Percentiles rank a stretch among this genome's conserved stretches.
Evolutionary conservation across 225 moss, liverwort and hornwort genomes (phyloP).

Genomic region (Polytrichum formosum): DNA sequence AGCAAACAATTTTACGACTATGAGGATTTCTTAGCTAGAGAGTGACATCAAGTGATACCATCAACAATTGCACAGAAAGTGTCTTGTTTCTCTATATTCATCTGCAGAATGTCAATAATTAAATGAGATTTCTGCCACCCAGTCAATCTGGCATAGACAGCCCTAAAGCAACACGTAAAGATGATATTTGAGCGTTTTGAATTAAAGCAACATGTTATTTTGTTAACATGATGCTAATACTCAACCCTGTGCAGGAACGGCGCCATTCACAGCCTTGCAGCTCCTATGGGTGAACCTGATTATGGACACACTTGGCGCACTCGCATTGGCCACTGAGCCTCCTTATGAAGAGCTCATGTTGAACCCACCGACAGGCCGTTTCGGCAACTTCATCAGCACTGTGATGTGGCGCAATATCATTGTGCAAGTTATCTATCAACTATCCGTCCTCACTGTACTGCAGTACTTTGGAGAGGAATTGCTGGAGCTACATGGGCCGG

Average conservation of each 20-base stretch:
- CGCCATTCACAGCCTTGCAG: conserved; percentile 21
- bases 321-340: conserved; percentile 25
- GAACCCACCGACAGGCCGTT: conserved; percentile 12
- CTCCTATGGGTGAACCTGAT: conserved; percentile 25
- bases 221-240: too few relatives aligned
- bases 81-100: neutral
- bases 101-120: neutral
- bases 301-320: conserved; percentile 28
- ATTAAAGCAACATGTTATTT: too few relatives aligned
- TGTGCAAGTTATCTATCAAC: conserved; percentile 19
- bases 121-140: neutral
- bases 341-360: conserved; percentile 21
- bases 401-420: conserved; percentile 22
- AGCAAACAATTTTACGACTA: too few relatives aligned
- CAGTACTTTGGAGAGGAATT: conserved; percentile 15
- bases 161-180: too few relatives aligned
- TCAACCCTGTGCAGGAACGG: conserved; percentile 8
- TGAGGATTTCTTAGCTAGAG: neutral
- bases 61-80: neutral
- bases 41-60: neutral
- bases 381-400: conserved; percentile 12
- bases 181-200: too few relatives aligned
- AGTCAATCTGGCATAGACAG: too few relatives aligned
- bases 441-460: conserved; percentile 11
- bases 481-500: conserved; percentile 4